Percentiles rank a stretch among this genome's conserved stretches.
phyloP scores from a whole-genome alignment of 225 moss, liverwort and hornwort species.

The Pseudisothecium myosuroides region DNA sequence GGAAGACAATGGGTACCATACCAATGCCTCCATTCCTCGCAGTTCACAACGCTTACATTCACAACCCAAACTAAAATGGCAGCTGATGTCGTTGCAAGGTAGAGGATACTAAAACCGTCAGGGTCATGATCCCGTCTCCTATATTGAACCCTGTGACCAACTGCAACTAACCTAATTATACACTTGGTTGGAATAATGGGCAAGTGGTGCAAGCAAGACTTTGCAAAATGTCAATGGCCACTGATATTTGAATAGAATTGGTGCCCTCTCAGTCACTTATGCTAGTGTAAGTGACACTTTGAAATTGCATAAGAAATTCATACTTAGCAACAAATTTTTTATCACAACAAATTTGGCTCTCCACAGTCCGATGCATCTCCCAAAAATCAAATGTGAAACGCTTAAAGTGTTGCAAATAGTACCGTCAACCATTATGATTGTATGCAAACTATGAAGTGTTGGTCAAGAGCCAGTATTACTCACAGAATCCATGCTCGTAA shows the following conservation, averaged over 20 bases:
- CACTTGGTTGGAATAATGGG: too few relatives aligned
- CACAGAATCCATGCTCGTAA: slow-evolving; percentile 62
- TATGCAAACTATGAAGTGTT: not conserved
- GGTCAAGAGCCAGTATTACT: not conserved
- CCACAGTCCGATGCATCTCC: not conserved
- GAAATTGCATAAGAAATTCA: not conserved
- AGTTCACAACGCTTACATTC: not conserved
- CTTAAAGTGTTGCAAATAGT: not conserved
- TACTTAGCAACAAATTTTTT: not conserved
- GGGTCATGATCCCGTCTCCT: not conserved
- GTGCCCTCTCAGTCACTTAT: too few relatives aligned
- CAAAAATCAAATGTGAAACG: not conserved
- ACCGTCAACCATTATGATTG: not conserved
- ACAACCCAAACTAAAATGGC: not conserved
- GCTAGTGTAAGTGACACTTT: not conserved
- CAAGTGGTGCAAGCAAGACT: not conserved
- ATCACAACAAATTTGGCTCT: not conserved
- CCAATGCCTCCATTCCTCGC: not conserved
- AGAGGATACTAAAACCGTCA: not conserved
- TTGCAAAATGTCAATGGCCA: not conserved
- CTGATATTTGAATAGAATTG: not conserved
- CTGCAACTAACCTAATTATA: too few relatives aligned
- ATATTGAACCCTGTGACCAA: not conserved
- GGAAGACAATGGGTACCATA: not conserved
- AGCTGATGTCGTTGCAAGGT: not conserved